These are phyloP conservation scores for Taphrina betulina DNA, from an alignment of 1,139 yeast genomes.

Conservation along the genomic window DNA sequence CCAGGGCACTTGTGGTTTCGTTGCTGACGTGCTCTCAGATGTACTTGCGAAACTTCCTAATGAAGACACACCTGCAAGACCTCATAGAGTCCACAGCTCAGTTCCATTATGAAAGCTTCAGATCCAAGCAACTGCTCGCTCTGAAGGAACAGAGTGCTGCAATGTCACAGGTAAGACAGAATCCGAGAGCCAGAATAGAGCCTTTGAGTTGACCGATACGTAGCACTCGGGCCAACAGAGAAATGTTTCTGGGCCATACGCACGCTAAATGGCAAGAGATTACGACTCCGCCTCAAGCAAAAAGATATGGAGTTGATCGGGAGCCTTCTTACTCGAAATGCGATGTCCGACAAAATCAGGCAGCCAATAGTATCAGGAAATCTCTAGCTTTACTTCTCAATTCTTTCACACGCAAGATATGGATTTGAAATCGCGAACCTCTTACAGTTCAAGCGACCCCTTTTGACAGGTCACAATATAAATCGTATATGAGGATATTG, in stretches of 20 bases:
- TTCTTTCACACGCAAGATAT: no score
- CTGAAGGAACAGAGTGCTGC: conserved; percentile 63
- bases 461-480: no score
- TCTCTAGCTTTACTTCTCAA: no score
- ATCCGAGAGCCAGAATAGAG: no score
- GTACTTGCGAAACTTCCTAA: conserved; percentile 85
- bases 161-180: conserved; percentile 15
- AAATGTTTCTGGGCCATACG: conserved; percentile 19
- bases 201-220: neutral
- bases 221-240: conserved; percentile 12
- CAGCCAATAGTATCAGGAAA: no score
- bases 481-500: no score
- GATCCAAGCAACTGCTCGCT: conserved; percentile 90
- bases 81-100: conserved; percentile 88
- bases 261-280: conserved; percentile 1
- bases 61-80: conserved; percentile 94
- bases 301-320: no score
- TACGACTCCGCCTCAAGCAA: no score
- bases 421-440: no score
- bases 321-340: no score
- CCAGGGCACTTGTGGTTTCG: neutral
- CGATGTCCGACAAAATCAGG: no score
- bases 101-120: conserved; percentile 87
- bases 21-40: conserved; percentile 9
- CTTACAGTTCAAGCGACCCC: no score